Conservation (phyloP, 2,329 filamentous ascomycete species). For the Byssochlamys sp. region DNA sequence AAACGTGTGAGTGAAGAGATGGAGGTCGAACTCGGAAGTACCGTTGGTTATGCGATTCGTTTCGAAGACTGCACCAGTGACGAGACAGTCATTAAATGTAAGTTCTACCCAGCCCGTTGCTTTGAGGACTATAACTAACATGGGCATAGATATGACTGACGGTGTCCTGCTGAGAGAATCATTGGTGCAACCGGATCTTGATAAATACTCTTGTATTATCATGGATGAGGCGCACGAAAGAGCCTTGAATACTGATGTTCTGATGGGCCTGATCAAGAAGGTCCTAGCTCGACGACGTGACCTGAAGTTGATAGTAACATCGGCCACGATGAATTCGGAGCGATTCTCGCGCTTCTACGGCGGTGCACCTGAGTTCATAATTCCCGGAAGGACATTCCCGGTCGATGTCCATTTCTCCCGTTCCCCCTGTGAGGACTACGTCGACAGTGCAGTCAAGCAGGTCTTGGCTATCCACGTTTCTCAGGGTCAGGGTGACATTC, state of each 20-base stretch:
- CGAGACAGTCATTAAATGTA: conserved; percentile 84
- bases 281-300: conserved; percentile 81
- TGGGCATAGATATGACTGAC: conserved; percentile 74
- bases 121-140: conserved; percentile 6
- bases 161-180: conserved; percentile 89
- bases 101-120: conserved; percentile 13
- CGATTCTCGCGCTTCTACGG: conserved; percentile 93
- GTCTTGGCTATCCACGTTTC: conserved; percentile 92
- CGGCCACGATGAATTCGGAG: conserved; percentile 96
- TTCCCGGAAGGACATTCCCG: conserved; percentile 90
- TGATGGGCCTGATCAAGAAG: conserved; percentile 97
- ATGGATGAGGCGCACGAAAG: conserved; percentile 99
- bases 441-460: conserved; percentile 92
- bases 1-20: conserved; percentile 98
- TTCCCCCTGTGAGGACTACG: conserved; percentile 93
- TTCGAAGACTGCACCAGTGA: conserved; percentile 97
- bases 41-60: conserved; percentile 91
- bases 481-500: conserved; percentile 81
- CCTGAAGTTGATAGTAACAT: conserved; percentile 92
- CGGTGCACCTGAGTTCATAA: conserved; percentile 89
- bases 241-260: conserved; percentile 88
- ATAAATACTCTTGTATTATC: conserved; percentile 95
- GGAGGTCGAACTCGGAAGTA: conserved; percentile 78
- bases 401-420: conserved; percentile 94
- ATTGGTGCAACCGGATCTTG: conserved; percentile 80